Evolutionary conservation across 2,329 filamentous ascomycete genomes (phyloP).

Genomic region (Emmonsiellopsis sp.): DNA sequence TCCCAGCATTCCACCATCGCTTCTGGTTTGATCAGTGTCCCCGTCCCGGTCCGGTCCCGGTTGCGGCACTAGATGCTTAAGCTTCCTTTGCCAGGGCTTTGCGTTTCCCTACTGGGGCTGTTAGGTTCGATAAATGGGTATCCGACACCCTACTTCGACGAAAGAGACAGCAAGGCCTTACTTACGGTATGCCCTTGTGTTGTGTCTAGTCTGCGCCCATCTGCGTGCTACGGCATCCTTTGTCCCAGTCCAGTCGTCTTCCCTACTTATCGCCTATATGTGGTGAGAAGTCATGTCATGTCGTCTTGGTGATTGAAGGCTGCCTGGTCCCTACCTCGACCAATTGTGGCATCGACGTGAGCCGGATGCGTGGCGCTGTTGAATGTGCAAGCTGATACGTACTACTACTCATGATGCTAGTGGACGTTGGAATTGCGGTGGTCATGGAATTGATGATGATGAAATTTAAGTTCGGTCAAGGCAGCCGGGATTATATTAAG

Average conservation of each 20-base stretch:
- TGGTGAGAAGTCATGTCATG: constrained; percentile 22
- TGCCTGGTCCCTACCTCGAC: constrained; percentile 25
- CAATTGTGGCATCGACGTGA: constrained; percentile 30
- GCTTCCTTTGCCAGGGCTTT: constrained; percentile 18
- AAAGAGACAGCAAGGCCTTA: constrained; percentile 10
- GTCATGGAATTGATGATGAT: background rate
- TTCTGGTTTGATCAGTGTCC: constrained; percentile 20
- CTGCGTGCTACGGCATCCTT: constrained; percentile 35
- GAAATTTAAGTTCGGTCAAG: too few species aligned
- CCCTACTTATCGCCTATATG: constrained; percentile 26
- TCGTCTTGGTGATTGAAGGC: constrained; percentile 8
- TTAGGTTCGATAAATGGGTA: constrained; percentile 14
- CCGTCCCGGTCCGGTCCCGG: constrained; percentile 7
- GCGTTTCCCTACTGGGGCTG: constrained; percentile 22
- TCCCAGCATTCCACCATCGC: constrained; percentile 28
- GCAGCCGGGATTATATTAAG: background rate
- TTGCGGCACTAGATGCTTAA: constrained; percentile 12
- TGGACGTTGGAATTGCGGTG: too few species aligned
- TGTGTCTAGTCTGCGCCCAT: constrained; percentile 38
- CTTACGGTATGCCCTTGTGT: constrained; percentile 39
- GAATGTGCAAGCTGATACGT: background rate
- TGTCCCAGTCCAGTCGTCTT: constrained; percentile 41
- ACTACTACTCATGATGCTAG: too few species aligned
- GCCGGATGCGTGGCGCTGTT: constrained; percentile 18
- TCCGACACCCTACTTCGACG: too few species aligned